Evolutionary conservation across 257 asterid species (phyloP).

Genomic region (Coffea eugenioides): DNA sequence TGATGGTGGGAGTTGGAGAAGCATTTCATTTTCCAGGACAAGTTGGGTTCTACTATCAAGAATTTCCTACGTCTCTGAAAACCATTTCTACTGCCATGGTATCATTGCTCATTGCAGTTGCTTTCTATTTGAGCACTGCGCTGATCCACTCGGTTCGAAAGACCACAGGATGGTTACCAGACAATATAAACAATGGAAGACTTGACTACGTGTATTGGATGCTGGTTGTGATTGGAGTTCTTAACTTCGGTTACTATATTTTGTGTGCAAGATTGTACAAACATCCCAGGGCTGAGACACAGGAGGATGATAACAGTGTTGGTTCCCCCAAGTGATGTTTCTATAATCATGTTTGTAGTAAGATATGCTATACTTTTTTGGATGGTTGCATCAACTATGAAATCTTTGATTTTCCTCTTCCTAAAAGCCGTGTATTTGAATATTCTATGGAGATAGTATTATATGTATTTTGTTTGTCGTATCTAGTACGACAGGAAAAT

Average conservation of each 20-base stretch:
- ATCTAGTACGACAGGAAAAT: too few species aligned
- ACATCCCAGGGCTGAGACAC: background rate
- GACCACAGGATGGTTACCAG: slow-evolving; percentile 27
- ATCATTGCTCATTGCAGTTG: slow-evolving; percentile 20
- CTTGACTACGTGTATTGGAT: slow-evolving; percentile 25
- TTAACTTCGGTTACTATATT: slow-evolving; percentile 18
- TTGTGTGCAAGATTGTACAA: slow-evolving; percentile 22
- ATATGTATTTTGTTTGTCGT: too few species aligned
- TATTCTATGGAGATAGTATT: too few species aligned
- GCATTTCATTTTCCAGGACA: slow-evolving; percentile 56
- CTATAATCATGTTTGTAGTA: too few species aligned
- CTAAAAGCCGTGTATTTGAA: too few species aligned
- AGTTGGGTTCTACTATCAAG: slow-evolving; percentile 33
- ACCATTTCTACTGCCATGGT: slow-evolving; percentile 39
- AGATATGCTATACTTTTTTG: too few species aligned
- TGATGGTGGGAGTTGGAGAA: slow-evolving; percentile 28
- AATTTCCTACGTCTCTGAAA: slow-evolving; percentile 34
- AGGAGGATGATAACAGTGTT: background rate
- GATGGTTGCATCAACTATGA: too few species aligned
- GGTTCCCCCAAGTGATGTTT: background rate
- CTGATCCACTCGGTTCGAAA: slow-evolving; percentile 20
- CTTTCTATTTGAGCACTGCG: slow-evolving; percentile 24
- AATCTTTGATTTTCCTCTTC: too few species aligned
- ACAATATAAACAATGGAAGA: slow-evolving; percentile 22
- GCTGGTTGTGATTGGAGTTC: slow-evolving; percentile 7